Conservation (phyloP, 768 basidiomycete species). For the Hydnum rufescens region DNA sequence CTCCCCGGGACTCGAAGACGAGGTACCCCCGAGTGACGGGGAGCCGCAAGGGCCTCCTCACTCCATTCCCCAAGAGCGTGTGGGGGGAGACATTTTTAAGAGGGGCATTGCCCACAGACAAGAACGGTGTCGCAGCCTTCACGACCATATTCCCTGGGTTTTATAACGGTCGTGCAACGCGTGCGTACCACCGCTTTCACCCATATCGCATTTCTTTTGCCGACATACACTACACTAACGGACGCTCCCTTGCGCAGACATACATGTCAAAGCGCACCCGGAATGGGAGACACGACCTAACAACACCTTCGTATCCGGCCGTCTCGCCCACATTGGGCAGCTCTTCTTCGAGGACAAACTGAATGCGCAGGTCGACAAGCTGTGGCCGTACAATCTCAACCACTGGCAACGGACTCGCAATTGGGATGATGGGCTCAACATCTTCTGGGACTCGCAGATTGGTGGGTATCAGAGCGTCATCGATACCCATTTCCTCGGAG, state of each 20-base stretch:
- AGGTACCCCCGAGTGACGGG: background rate
- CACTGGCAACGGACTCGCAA: background rate
- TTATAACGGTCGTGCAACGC: background rate
- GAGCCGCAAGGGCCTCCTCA: background rate
- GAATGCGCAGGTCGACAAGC: background rate
- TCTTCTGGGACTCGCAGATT: background rate
- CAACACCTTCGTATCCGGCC: background rate
- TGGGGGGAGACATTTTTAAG: background rate
- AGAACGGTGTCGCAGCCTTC: background rate
- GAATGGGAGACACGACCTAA: background rate
- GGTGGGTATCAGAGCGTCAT: background rate
- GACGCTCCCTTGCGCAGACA: background rate
- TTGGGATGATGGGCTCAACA: background rate
- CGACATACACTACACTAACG: background rate
- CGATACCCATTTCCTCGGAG: background rate
- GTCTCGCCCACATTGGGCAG: background rate
- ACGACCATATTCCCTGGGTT: background rate
- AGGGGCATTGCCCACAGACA: background rate
- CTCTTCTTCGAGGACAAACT: background rate
- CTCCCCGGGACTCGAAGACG: background rate
- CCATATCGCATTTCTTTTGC: background rate
- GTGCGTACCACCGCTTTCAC: background rate
- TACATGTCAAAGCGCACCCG: background rate
- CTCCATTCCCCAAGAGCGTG: background rate
- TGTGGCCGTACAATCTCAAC: slow-evolving; percentile 1